Conservation (phyloP, 139 green algal species). For the Zygnema cylindricum region DNA sequence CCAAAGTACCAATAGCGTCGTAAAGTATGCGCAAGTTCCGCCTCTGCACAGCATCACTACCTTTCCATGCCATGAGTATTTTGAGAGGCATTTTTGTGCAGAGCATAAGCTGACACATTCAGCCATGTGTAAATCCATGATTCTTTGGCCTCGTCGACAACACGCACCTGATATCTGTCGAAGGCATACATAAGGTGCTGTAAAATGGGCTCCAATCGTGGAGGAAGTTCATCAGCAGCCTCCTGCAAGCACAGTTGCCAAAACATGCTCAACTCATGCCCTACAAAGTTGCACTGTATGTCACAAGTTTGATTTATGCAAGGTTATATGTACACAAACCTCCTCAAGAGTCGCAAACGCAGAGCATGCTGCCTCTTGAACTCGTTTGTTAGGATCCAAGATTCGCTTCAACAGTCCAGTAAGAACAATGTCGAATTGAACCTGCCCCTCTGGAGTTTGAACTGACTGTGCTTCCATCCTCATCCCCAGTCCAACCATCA, state of each 20-base stretch:
- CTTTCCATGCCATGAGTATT: background rate
- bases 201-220: constrained; percentile 60
- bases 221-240: constrained; percentile 67
- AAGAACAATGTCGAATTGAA: constrained; percentile 73
- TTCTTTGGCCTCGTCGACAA: too few relatives aligned
- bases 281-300: too few relatives aligned
- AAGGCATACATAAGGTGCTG: constrained; percentile 64
- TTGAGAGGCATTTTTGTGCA: too few relatives aligned
- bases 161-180: constrained; percentile 59
- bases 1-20: constrained; percentile 82
- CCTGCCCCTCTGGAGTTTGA: constrained; percentile 27
- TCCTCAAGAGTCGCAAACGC: constrained; percentile 74
- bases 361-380: constrained; percentile 84
- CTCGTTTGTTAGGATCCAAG: constrained; percentile 84
- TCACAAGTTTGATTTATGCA: too few relatives aligned
- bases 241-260: constrained; percentile 52
- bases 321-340: too few relatives aligned
- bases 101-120: too few relatives aligned
- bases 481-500: too few relatives aligned
- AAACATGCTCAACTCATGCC: too few relatives aligned
- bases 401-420: constrained; percentile 74
- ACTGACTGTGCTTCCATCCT: constrained; percentile 18
- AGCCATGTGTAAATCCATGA: too few relatives aligned
- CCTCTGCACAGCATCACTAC: constrained; percentile 51
- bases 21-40: constrained; percentile 84